Conservation (phyloP, 495 filamentous ascomycete species). For the Massariosphaeria phaeospora region DNA sequence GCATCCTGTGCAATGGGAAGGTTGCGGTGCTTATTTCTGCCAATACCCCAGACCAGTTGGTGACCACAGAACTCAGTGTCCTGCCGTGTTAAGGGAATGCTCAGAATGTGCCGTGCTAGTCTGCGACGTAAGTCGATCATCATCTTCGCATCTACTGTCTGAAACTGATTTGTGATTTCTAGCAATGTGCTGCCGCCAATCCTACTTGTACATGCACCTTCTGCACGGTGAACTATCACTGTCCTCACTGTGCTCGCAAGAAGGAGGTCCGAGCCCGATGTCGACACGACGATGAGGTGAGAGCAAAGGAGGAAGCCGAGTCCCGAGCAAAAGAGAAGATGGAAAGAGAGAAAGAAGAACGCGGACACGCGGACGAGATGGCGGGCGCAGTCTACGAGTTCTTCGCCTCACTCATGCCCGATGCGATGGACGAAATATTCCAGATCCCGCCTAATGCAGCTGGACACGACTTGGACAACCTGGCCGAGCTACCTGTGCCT, state of each 20-base stretch:
- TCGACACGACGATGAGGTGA: slow-evolving; percentile 31
- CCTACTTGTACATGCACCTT: slow-evolving; percentile 52
- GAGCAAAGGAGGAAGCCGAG: slow-evolving; percentile 24
- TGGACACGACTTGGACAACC: neutral
- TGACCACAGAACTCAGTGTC: slow-evolving; percentile 50
- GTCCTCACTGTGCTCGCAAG: slow-evolving; percentile 49
- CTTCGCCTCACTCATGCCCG: slow-evolving; percentile 14
- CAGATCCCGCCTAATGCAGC: neutral
- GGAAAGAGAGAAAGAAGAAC: slow-evolving; percentile 29
- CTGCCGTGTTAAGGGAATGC: slow-evolving; percentile 50
- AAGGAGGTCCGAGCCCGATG: slow-evolving; percentile 28
- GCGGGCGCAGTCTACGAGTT: slow-evolving; percentile 29
- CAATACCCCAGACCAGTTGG: slow-evolving; percentile 48
- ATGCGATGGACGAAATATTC: slow-evolving; percentile 8
- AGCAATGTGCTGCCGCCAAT: slow-evolving; percentile 42
- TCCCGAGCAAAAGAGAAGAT: slow-evolving; percentile 20
- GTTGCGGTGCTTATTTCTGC: slow-evolving; percentile 56
- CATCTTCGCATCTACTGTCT: neutral
- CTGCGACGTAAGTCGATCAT: slow-evolving; percentile 45
- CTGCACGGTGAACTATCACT: slow-evolving; percentile 52
- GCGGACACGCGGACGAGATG: slow-evolving; percentile 24
- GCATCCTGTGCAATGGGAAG: slow-evolving; percentile 49
- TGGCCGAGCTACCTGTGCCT: slow-evolving; percentile 7
- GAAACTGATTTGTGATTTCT: neutral
- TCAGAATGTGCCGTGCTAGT: slow-evolving; percentile 52